phyloP scores from a whole-genome alignment of 148 eudicot species.

The Rhododendron kiyosumense region DNA sequence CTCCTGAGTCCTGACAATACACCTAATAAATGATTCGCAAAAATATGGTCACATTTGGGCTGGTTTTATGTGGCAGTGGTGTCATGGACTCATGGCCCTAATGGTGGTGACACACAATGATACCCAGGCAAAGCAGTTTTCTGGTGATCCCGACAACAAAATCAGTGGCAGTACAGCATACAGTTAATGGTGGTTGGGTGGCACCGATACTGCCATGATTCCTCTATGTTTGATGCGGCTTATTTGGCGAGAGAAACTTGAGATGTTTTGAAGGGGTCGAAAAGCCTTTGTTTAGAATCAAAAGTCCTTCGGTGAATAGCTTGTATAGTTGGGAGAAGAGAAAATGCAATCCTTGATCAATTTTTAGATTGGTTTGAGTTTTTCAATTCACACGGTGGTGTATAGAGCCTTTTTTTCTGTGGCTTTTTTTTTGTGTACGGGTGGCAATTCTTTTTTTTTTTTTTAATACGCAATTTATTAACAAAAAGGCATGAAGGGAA shows the following conservation, averaged over 20 bases:
- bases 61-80: not conserved
- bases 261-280: not conserved
- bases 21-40: not conserved
- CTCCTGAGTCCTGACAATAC: not conserved
- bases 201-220: not conserved
- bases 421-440: not conserved
- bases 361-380: not conserved
- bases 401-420: not conserved
- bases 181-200: not conserved
- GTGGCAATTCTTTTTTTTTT: too few relatives aligned
- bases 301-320: too few relatives aligned
- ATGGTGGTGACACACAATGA: not conserved
- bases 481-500: too few relatives aligned
- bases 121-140: not conserved
- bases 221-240: not conserved
- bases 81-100: too few relatives aligned
- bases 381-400: not conserved
- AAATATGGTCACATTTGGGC: not conserved
- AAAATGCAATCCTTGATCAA: not conserved
- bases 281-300: not conserved
- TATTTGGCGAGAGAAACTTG: not conserved
- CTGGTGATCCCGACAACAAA: not conserved
- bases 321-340: not conserved
- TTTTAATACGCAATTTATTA: too few relatives aligned
- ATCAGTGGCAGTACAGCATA: not conserved